phyloP scores from a whole-genome alignment of 2,329 filamentous ascomycete genomes.

The Coniochaeta prunicola region DNA sequence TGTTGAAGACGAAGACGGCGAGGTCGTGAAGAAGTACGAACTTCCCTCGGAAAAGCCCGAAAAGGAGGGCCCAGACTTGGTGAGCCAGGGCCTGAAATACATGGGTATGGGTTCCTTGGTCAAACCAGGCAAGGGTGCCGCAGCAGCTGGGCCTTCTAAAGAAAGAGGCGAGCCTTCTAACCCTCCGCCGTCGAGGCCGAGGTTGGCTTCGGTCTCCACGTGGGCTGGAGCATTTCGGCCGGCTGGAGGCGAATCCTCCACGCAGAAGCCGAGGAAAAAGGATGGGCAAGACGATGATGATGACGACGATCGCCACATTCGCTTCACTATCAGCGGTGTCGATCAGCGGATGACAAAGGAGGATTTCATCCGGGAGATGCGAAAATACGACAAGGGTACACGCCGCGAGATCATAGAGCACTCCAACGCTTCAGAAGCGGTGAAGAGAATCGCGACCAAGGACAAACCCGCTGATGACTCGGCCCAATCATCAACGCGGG shows the following conservation, averaged over 20 bases:
- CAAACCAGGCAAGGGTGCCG: slow-evolving; percentile 24
- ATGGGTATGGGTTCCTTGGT: slow-evolving; percentile 42
- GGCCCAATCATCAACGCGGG: slow-evolving; percentile 1
- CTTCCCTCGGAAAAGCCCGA: slow-evolving; percentile 50
- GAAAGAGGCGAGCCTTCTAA: slow-evolving; percentile 30
- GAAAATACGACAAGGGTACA: slow-evolving; percentile 61
- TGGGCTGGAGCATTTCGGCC: slow-evolving; percentile 28
- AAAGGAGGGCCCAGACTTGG: slow-evolving; percentile 28
- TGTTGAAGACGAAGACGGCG: slow-evolving; percentile 78
- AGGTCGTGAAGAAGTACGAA: slow-evolving; percentile 80
- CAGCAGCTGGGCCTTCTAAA: slow-evolving; percentile 17
- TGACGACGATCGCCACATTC: slow-evolving; percentile 62
- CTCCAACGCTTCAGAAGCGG: slow-evolving; percentile 36
- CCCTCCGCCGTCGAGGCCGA: slow-evolving; percentile 4
- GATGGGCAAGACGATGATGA: slow-evolving; percentile 35
- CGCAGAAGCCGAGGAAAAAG: slow-evolving; percentile 28
- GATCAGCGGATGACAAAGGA: slow-evolving; percentile 71
- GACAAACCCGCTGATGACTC: slow-evolving; percentile 6
- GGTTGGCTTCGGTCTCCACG: slow-evolving; percentile 35
- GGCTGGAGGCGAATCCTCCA: slow-evolving; percentile 19
- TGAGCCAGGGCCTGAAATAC: slow-evolving; percentile 43
- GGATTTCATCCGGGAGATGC: slow-evolving; percentile 70
- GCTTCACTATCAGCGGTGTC: slow-evolving; percentile 70
- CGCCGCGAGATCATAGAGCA: slow-evolving; percentile 46
- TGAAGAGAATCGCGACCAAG: slow-evolving; percentile 43